Base-by-base conservation (phyloP, 345 rosid species). In the Erysimum cheiranthoides region DNA sequence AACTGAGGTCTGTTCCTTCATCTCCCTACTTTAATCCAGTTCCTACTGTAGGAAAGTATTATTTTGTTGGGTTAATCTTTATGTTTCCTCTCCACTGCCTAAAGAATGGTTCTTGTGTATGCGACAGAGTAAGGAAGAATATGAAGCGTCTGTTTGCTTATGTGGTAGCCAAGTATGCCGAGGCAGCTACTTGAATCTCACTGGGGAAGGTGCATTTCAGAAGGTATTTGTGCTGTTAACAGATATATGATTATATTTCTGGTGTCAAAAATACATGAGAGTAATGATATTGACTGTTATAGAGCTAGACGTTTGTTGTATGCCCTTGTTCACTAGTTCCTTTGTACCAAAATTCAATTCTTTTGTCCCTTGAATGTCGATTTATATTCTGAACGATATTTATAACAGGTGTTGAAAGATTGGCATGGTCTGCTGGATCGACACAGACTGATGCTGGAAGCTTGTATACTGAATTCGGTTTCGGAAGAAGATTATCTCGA, bases 81-180 rank as follows among this genome's bases (percentile, higher is more conserved):
- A 58, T 69, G 47, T 63, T 53, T 49, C 21, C 68, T 14, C 16
- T 56, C 46, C 66, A 54, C 38, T 46, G 42, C 30, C 67, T 73
- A 57, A 64, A 60, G 72, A 66, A 61, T 74, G 56, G 46, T 69
- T 66, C 40, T 56, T 80, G n/a, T 50, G 69, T 60, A 71, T 79
- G 78, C 42, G 72, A 61, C 88, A 96, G 99, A 93, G 99, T 74
- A 96, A 96, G 84, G 99, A 96, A 85, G 99, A 96, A 81, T 96
- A 96, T 68, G 99, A 96, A 82, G 99, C 98, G 51, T 96, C 99
- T 79, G 99, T 96, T 49, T 96, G 99, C 85, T 81, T 96, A 79
- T 96, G 99, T 79, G 99, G 99, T 76, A 96, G 97, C 84, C 99
- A 96, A 87, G 97, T 91, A 56, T 96, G 99, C 73, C 90, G 99